These are phyloP conservation scores for Fusarium secorum DNA, from an alignment of 2,329 filamentous ascomycete genomes.

Conservation along the genomic window DNA sequence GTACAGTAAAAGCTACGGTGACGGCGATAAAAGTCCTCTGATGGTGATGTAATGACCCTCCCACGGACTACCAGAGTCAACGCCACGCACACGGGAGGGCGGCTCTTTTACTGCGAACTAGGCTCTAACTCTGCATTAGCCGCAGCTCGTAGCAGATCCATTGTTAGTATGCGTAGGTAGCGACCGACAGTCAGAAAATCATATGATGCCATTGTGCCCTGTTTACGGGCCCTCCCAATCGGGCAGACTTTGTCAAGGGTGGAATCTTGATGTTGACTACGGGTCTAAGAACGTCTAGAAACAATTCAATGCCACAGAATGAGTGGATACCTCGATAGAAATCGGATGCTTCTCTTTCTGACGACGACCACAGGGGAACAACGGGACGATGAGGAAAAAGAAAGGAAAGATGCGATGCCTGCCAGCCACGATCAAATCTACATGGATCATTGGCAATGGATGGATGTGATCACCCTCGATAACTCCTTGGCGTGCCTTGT, in stretches of 20 bases:
- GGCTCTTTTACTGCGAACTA: slow-evolving; percentile 28
- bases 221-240: slow-evolving; percentile 32
- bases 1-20: not conserved
- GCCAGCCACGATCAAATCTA: slow-evolving; percentile 17
- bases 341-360: slow-evolving; percentile 22
- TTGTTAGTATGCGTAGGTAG: not conserved
- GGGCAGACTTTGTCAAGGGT: slow-evolving; percentile 27
- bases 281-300: slow-evolving; percentile 31
- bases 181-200: slow-evolving; percentile 26
- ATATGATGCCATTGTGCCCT: slow-evolving; percentile 40
- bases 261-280: slow-evolving; percentile 1
- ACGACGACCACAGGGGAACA: not conserved
- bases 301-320: slow-evolving; percentile 3
- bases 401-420: not conserved
- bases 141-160: not conserved
- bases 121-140: slow-evolving; percentile 10
- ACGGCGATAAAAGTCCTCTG: not conserved
- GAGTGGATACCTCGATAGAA: slow-evolving; percentile 9
- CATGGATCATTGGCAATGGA: not conserved
- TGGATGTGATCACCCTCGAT: not conserved
- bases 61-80: not conserved
- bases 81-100: slow-evolving; percentile 28
- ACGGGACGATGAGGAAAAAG: slow-evolving; percentile 13
- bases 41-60: slow-evolving; percentile 41
- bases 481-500: not conserved